A percentile compares a stretch with the other conserved stretches of the same genome.
These are phyloP conservation scores for Waltergamsia citrina DNA, from an alignment of 2,329 filamentous ascomycete species.

Conservation along the genomic window DNA sequence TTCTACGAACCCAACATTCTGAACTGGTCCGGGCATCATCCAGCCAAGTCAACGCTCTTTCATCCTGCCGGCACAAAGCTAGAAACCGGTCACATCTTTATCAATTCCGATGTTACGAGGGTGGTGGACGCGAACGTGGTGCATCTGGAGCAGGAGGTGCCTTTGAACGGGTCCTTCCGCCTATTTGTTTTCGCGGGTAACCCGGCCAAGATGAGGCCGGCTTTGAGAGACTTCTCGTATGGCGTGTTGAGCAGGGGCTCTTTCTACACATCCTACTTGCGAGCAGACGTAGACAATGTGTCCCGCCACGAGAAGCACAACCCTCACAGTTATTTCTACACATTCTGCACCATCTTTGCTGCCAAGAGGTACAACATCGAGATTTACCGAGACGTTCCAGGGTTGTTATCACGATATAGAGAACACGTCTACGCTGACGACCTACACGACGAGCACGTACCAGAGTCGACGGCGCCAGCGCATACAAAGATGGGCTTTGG, in stretches of 20 bases:
- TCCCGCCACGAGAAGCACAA: conserved; percentile 75
- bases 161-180: conserved; percentile 79
- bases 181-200: conserved; percentile 79
- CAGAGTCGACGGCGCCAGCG: conserved; percentile 61
- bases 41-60: conserved; percentile 61
- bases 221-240: conserved; percentile 60
- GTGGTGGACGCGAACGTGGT: conserved; percentile 85
- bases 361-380: conserved; percentile 59
- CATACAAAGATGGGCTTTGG: conserved; percentile 83
- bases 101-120: conserved; percentile 72
- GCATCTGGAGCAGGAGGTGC: conserved; percentile 82
- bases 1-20: conserved; percentile 73
- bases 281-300: conserved; percentile 50
- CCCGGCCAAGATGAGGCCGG: conserved; percentile 45
- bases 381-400: conserved; percentile 61
- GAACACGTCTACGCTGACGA: conserved; percentile 86
- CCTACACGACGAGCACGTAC: conserved; percentile 60
- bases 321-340: conserved; percentile 77
- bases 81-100: conserved; percentile 65
- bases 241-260: conserved; percentile 56
- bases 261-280: conserved; percentile 61
- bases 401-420: conserved; percentile 62
- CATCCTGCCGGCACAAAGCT: conserved; percentile 57
- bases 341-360: conserved; percentile 68
- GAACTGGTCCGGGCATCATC: conserved; percentile 72